A percentile compares a stretch with the other conserved stretches of the same genome.
Conservation (phyloP, 1,284 basidiomycete genomes). For the Vanrija humicola region DNA sequence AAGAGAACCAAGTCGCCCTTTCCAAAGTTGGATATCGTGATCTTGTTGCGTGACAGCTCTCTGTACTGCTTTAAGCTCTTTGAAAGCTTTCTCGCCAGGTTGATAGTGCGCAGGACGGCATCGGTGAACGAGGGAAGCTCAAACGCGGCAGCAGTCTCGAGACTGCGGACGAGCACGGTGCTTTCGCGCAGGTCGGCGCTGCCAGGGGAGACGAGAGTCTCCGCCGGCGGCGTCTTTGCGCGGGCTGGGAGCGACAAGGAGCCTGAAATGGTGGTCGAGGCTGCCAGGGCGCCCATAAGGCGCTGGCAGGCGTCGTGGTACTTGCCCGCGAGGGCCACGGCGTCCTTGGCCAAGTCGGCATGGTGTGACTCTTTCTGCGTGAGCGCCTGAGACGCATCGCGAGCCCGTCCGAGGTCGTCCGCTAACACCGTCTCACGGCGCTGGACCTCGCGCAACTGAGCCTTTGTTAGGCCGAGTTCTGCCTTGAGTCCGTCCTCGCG, state of each 20-base stretch:
- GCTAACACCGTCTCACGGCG: conserved; percentile 37
- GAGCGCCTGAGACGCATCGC: conserved; percentile 30
- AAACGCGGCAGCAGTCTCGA: conserved; percentile 55
- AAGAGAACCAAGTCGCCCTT: conserved; percentile 90
- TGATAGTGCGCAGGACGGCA: conserved; percentile 70
- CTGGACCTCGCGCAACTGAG: conserved; percentile 44
- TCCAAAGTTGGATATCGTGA: conserved; percentile 86
- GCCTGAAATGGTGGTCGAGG: conserved; percentile 44
- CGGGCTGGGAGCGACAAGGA: conserved; percentile 19
- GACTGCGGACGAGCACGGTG: conserved; percentile 28
- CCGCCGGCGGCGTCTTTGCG: conserved; percentile 11
- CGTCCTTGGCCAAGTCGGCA: conserved; percentile 36
- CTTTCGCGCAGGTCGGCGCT: conserved; percentile 31
- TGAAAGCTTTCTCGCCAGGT: conserved; percentile 89
- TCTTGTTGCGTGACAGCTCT: conserved; percentile 86
- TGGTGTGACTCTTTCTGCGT: conserved; percentile 32
- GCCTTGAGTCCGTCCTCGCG: conserved; percentile 48
- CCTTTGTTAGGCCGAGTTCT: conserved; percentile 45
- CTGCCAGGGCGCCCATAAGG: conserved; percentile 38
- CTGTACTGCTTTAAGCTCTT: conserved; percentile 92
- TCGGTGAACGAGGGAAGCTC: conserved; percentile 81
- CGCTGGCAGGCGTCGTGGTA: conserved; percentile 44
- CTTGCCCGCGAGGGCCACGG: conserved; percentile 36
- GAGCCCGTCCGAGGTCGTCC: conserved; percentile 43
- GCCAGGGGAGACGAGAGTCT: not conserved